A percentile compares a stretch with the other conserved stretches of the same genome.
Conservation (phyloP, 805 yeast species). For the Hanseniaspora vineae region DNA sequence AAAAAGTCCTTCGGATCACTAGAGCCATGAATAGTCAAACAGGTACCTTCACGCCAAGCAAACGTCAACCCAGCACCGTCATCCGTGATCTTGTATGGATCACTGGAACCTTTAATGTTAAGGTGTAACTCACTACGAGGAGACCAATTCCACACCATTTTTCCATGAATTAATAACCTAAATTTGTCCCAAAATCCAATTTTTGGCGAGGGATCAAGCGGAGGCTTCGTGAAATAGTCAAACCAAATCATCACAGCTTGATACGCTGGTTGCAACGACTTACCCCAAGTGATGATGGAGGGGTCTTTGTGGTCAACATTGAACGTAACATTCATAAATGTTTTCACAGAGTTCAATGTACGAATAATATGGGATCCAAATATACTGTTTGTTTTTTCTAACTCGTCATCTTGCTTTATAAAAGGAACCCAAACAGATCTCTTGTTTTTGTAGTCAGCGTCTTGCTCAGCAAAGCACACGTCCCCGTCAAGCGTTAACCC, state of each 20-base stretch:
- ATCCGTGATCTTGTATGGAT: slow-evolving; percentile 48
- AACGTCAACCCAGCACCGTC: slow-evolving; percentile 51
- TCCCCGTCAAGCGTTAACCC: slow-evolving; percentile 31
- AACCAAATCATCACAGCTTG: slow-evolving; percentile 50
- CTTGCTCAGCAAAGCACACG: slow-evolving; percentile 44
- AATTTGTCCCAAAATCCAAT: slow-evolving; percentile 66
- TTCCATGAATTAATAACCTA: slow-evolving; percentile 42
- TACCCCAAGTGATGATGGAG: slow-evolving; percentile 50
- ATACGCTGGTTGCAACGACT: slow-evolving; percentile 47
- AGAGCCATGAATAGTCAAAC: slow-evolving; percentile 37
- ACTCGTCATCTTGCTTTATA: slow-evolving; percentile 26
- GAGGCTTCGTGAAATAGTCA: slow-evolving; percentile 58
- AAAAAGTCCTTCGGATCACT: slow-evolving; percentile 37
- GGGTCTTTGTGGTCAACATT: slow-evolving; percentile 32
- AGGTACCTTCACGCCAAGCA: slow-evolving; percentile 47
- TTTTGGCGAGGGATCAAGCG: slow-evolving; percentile 48
- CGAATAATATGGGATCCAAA: slow-evolving; percentile 47
- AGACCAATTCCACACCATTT: slow-evolving; percentile 32
- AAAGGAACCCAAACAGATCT: slow-evolving; percentile 43
- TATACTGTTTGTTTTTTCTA: slow-evolving; percentile 29
- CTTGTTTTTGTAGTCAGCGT: slow-evolving; percentile 31
- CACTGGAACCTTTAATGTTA: slow-evolving; percentile 46
- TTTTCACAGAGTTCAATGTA: slow-evolving; percentile 51
- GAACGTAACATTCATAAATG: slow-evolving; percentile 37
- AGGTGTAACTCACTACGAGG: slow-evolving; percentile 39